Evolutionary conservation across 352 stramenopile species (phyloP).

Genomic region (Phytophthora cactorum): DNA sequence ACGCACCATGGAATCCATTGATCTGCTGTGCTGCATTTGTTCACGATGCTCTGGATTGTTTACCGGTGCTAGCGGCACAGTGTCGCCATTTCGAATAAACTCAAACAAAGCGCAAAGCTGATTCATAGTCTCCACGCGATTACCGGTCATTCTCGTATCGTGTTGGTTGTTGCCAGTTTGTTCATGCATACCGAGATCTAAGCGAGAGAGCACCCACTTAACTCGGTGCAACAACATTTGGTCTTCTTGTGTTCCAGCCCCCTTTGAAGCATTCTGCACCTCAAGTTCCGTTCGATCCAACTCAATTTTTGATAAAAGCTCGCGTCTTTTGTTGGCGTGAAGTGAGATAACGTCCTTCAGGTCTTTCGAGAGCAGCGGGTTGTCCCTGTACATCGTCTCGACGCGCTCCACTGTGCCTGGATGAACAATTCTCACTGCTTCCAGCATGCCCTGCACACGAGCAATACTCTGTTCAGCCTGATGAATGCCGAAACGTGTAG

Average conservation of each 20-base stretch:
- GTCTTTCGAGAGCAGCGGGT: conserved; percentile 69
- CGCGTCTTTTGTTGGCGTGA: conserved; percentile 45
- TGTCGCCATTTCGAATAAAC: conserved; percentile 71
- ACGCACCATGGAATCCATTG: conserved; percentile 4
- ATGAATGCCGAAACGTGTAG: conserved; percentile 73
- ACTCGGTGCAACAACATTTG: conserved; percentile 74
- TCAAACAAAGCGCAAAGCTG: conserved; percentile 81
- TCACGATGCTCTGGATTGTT: conserved; percentile 60
- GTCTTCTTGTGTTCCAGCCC: conserved; percentile 44
- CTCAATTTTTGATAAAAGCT: conserved; percentile 59
- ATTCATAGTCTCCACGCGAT: conserved; percentile 40
- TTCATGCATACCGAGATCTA: conserved; percentile 51
- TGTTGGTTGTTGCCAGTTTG: conserved; percentile 20
- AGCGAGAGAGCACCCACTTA: conserved; percentile 79
- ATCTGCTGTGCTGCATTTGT: conserved; percentile 9
- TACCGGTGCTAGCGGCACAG: conserved; percentile 39
- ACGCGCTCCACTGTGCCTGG: conserved; percentile 71
- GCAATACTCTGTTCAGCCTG: conserved; percentile 77
- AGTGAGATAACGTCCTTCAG: conserved; percentile 67
- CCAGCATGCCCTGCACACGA: conserved; percentile 72
- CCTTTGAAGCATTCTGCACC: conserved; percentile 45
- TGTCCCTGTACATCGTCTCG: conserved; percentile 71
- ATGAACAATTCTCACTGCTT: conserved; percentile 71
- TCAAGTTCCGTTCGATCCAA: conserved; percentile 65
- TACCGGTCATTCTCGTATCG: conserved; percentile 10